Base-by-base conservation (phyloP, 129 eudicot genomes). In the Flaveria linearis region DNA sequence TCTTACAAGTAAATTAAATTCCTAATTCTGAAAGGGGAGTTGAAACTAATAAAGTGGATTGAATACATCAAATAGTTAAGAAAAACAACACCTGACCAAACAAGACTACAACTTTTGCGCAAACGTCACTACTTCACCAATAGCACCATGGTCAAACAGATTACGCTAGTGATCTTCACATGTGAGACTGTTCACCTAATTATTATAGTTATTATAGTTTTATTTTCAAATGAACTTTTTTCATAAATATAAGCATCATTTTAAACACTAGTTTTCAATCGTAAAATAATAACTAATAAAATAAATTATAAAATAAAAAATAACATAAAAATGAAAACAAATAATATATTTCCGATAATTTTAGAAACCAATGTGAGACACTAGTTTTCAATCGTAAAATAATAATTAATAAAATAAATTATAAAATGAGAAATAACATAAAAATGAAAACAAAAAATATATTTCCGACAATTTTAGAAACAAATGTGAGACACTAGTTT, bases 1-100 rank as follows among this genome's bases (percentile, higher is more conserved):
- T 63, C 20, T 63, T 14, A 30, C 30, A 63, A 28, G n/a, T 9
- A 60, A 7, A 53, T 8, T 6, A 50, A 17, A 51, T 20, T 61
- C 49, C 43, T 62, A 78, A 79, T 72, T 63, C 78, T 51, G 63
- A 69, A 43, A 55, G 49, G 81, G 45, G 25, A 22, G 57, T 67
- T 39, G 43, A 68, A 16, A 39, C 16, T 3, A 3, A 12, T 46
- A 55, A 30, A 30, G 69, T 45, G 75, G 80, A 56, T 80, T 16
- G 69, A 67, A 67, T 67, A 74, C 43, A 80, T 18, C 80, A 20
- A 36, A 36, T 56, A 74, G 79, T 43, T 53, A 15, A 57, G 10
- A 20, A 80, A 78, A 80, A 56, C 66, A n/a, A 80, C 84, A 80
- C 75, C 47, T 74, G 79, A 80, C 80, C 84, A 80, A 80, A 67